A percentile compares a stretch with the other conserved stretches of the same genome.
phyloP scores from a whole-genome alignment of 345 rosid species.

The Lepidium africanum region DNA sequence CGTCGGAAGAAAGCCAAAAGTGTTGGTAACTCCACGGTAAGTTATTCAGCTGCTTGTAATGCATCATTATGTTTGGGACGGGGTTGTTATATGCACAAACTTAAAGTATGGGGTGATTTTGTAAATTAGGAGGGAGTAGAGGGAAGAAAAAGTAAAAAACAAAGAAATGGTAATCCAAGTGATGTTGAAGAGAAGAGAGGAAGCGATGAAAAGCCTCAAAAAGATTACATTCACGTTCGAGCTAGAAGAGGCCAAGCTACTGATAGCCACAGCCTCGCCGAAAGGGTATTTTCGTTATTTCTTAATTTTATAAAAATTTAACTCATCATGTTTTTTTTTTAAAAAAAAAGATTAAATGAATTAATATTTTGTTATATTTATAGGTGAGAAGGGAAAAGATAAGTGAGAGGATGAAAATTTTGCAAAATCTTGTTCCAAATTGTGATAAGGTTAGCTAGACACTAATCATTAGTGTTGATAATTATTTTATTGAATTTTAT shows the following conservation, averaged over 20 bases:
- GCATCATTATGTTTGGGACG: not conserved
- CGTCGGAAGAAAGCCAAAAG: slow-evolving; percentile 37
- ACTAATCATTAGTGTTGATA: not conserved
- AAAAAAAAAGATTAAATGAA: not conserved
- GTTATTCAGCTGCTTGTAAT: not conserved
- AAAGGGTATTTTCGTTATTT: slow-evolving; percentile 45
- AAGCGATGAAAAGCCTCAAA: slow-evolving; percentile 37
- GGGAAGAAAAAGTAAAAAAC: slow-evolving; percentile 41
- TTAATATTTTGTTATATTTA: not conserved
- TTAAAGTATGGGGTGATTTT: not conserved
- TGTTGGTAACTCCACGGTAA: slow-evolving; percentile 37
- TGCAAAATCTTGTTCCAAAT: slow-evolving; percentile 70
- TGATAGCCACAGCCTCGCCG: slow-evolving; percentile 43
- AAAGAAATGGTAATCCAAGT: slow-evolving; percentile 27
- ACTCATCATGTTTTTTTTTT: not conserved
- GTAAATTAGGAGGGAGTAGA: slow-evolving; percentile 33
- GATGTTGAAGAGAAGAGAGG: slow-evolving; percentile 28
- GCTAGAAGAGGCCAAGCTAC: slow-evolving; percentile 86
- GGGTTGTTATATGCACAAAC: not conserved
- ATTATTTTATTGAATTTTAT: not conserved
- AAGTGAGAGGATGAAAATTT: slow-evolving; percentile 59
- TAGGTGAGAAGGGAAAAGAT: slow-evolving; percentile 76
- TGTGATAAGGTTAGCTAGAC: slow-evolving; percentile 56
- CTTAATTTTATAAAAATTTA: not conserved
- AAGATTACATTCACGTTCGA: slow-evolving; percentile 70